These are phyloP conservation scores for Laguncularia racemosa DNA, from an alignment of 345 rosid species.

Conservation along the genomic window DNA sequence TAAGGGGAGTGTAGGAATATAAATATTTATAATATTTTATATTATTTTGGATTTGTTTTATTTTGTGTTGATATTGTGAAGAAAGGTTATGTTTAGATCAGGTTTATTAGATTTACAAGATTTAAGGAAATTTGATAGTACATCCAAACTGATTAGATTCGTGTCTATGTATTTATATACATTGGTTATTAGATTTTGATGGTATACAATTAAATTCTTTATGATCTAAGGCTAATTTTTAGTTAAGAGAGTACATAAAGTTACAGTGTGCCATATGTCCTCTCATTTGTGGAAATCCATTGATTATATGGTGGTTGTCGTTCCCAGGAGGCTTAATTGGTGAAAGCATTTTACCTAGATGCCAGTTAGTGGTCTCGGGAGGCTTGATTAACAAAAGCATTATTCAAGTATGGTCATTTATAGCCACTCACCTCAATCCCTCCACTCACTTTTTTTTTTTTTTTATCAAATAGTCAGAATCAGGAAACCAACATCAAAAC, in stretches of 20 bases:
- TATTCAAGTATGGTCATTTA: conserved; percentile 32
- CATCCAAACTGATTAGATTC: too few relatives aligned
- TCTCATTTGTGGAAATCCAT: conserved; percentile 16
- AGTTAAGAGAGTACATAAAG: background rate
- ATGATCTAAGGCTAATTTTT: too few relatives aligned
- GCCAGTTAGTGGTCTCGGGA: conserved; percentile 55
- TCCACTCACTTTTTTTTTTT: conserved; percentile 47
- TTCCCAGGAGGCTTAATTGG: conserved; percentile 69
- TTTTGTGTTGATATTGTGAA: too few relatives aligned
- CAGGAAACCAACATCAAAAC: background rate
- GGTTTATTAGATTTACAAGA: too few relatives aligned
- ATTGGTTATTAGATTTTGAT: too few relatives aligned
- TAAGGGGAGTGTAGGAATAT: too few relatives aligned
- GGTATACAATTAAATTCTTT: too few relatives aligned
- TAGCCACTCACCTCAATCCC: conserved; percentile 28
- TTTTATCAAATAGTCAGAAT: background rate
- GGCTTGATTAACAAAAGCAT: conserved; percentile 36
- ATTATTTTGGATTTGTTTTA: too few relatives aligned
- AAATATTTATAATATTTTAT: too few relatives aligned
- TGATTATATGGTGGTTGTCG: conserved; percentile 29
- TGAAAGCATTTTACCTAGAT: conserved; percentile 21
- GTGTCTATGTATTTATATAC: too few relatives aligned
- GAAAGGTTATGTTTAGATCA: too few relatives aligned
- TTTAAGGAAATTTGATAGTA: too few relatives aligned
- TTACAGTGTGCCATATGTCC: conserved; percentile 64